Base-by-base conservation (phyloP, 202 grass and related monocot genomes). In the Miscanthus sacchariflorus region DNA sequence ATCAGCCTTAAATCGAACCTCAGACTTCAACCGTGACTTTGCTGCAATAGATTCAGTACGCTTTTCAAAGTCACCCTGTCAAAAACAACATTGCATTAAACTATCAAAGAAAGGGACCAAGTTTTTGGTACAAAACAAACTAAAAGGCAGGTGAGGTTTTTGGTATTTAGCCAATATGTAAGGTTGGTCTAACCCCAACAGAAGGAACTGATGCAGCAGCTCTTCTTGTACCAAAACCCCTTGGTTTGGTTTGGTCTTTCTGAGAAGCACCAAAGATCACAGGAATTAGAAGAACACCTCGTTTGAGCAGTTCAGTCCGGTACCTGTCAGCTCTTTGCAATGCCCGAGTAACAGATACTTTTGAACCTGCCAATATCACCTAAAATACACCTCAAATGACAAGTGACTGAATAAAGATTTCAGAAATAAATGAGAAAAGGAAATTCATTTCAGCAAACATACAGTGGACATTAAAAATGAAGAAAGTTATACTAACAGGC, bases 311-410 rank as follows among this genome's bases (percentile, higher is more conserved):
- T 83, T 99, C 97, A 33, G 86, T 99, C 44, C 90, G 89, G 78
- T 93, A 96, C 66, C 89, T 96, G 85, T 94, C 97, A 18, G 94
- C 91, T 74, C 89, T 96, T 81, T 96, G 89, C 80, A 93, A 78
- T 82, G 90, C 94, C 83, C 79, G 82, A 84, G 92, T 87, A 77
- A 99, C 90, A 13, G 88, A 87, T 84, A 24, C 90, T 89, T 93
- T 99, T 30, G 87, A 96, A 65, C 97, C 94, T 92, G 97, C 97
- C 88, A 99, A 87, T 95, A 98, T 95, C 88, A 97, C 87, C 95
- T 97, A 84, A 81, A 83, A 71, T 79, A 88, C 67, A 12, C 77
- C 48, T 95, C 85, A 93, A 87, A 73, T 9, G 70, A 92, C 38
- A 84, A 81, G 75, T 81, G 48, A 19, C 61, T 75, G 7, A 82